Percentiles rank a stretch among this genome's conserved stretches.
Conservation (phyloP, 2,329 filamentous ascomycete species). For the Xylaria sp. region DNA sequence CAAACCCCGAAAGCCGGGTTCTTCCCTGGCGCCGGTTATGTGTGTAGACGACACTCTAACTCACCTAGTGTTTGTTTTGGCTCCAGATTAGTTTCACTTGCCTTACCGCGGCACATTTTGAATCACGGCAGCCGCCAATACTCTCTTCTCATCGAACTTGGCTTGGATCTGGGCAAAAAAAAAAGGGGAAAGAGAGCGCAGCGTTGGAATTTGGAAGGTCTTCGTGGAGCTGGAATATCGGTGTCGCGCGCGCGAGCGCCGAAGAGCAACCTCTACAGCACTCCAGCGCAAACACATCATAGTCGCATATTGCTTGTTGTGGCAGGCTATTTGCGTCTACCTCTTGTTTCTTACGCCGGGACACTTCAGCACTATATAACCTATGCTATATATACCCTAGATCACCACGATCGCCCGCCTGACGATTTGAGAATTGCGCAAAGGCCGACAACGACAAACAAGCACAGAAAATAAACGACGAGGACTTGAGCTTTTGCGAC, state of each 20-base stretch:
- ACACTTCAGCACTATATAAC: background rate
- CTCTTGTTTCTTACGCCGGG: background rate
- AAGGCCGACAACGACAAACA: background rate
- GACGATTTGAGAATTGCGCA: background rate
- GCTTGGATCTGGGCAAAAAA: background rate
- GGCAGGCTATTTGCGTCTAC: background rate
- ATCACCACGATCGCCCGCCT: constrained; percentile 12
- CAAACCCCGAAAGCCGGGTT: constrained; percentile 27
- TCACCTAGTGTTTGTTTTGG: background rate
- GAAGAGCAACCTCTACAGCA: background rate
- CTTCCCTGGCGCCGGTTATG: constrained; percentile 27
- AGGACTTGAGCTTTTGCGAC: constrained; percentile 12
- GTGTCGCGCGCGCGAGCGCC: constrained; percentile 13
- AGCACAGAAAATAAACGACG: background rate
- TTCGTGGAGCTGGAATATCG: background rate
- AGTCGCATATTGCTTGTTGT: background rate
- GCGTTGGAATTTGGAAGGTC: background rate
- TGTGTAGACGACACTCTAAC: constrained; percentile 14
- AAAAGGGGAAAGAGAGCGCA: background rate
- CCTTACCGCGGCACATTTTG: constrained; percentile 4
- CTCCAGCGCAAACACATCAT: background rate
- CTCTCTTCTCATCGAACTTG: constrained; percentile 1
- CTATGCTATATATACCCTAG: background rate
- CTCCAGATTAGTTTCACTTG: background rate
- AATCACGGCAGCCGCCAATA: constrained; percentile 2